Base-by-base conservation (phyloP, 495 filamentous ascomycete genomes). In the Xylaria grammica region DNA sequence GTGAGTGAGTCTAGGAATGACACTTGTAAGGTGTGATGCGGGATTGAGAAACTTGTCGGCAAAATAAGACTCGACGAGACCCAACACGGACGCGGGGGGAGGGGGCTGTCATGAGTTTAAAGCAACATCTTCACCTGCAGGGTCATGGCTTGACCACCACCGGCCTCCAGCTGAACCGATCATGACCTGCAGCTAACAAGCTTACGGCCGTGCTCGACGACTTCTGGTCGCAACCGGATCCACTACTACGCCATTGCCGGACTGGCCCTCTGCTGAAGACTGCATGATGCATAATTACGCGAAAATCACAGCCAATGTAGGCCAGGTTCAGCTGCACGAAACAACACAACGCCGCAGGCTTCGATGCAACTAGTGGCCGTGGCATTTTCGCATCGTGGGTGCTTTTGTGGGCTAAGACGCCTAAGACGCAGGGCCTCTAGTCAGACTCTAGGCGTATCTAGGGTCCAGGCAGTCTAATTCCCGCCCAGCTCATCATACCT, bases 121-220 rank as follows among this genome's bases (percentile, higher is more conserved):
- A 55, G 51, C 42, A 54, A 24, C 48, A 30, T 55, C 38, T 29
- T 48, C 40, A 38, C 40, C 7, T 11, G 49, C 48, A 53, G 59
- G 59, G 36, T 38, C 29, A 29, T 52, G 32, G 15, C 24, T 44
- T 53, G 34, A 22, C 53, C 17, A 44, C 13, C 11, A 36, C n/a
- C 29, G 36, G 34, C 60, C n/a, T 48, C 34, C 38, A 63, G 60
- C 40, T 40, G 19, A 63, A 38, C 38, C 60, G 50, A 42, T 26
- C 36, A 45, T 17, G 15, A 63, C 6, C 24, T 45, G 48, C 55
- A 59, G 55, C 56, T 59, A 59, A 59, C 56, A 36, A n/a, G 54
- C 17, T 5, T 36, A 36, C 34, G 34, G 34, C 34, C 34, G 11
- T 11, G 34, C 32, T 27, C 34, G 53, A 56, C 10, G 22, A 32